These are phyloP conservation scores for Ceriops decandra DNA, from an alignment of 345 rosid genomes.

Conservation along the genomic window DNA sequence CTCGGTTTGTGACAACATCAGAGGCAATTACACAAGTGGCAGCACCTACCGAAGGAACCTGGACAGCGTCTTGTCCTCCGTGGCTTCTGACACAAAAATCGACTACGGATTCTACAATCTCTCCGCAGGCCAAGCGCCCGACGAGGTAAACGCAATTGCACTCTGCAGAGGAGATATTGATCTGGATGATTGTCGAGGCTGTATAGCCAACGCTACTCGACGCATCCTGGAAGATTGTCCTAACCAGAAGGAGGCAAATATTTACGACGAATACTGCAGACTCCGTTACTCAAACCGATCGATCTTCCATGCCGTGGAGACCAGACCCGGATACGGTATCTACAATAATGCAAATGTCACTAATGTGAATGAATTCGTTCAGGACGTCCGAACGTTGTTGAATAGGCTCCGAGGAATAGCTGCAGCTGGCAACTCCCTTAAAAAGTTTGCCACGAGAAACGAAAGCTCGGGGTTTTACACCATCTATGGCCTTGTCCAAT, in stretches of 20 bases:
- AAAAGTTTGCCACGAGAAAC: slow-evolving; percentile 28
- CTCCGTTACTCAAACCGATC: slow-evolving; percentile 11
- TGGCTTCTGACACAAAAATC: slow-evolving; percentile 30
- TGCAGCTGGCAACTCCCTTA: slow-evolving; percentile 13
- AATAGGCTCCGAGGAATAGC: slow-evolving; percentile 10
- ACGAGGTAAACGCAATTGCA: slow-evolving; percentile 18
- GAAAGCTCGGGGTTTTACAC: background rate
- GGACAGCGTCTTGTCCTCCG: slow-evolving; percentile 29
- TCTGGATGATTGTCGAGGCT: background rate
- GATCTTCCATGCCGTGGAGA: background rate
- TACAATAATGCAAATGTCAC: background rate
- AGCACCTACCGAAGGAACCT: slow-evolving; percentile 43
- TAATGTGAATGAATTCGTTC: slow-evolving; percentile 10
- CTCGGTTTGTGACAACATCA: background rate
- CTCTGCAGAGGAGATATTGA: slow-evolving; percentile 19
- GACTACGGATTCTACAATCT: slow-evolving; percentile 37
- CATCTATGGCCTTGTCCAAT: slow-evolving; percentile 37
- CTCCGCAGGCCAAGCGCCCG: slow-evolving; percentile 27
- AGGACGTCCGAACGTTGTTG: slow-evolving; percentile 3
- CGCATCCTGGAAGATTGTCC: slow-evolving; percentile 4
- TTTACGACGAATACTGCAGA: background rate
- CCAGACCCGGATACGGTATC: accelerated
- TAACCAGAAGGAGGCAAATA: slow-evolving; percentile 4
- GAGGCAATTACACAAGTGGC: slow-evolving; percentile 32
- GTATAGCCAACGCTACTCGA: background rate